phyloP scores from a whole-genome alignment of 306 rosid species.

The Acacia crassicarpa region DNA sequence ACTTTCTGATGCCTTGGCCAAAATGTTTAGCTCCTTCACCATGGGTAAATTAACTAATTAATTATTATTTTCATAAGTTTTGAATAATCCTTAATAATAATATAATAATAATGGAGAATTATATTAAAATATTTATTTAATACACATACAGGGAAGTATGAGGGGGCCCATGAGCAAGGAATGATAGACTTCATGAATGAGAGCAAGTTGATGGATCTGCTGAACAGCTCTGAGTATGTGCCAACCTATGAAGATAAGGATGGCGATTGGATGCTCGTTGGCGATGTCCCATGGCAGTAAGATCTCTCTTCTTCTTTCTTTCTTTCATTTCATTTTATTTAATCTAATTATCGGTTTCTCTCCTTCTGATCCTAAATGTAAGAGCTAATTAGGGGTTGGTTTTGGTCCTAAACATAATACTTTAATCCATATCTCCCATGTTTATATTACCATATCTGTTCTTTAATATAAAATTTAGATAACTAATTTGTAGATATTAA shows the following conservation, averaged over 20 bases:
- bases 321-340: background rate
- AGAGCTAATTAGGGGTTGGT: too few species aligned
- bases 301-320: conserved; percentile 25
- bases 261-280: conserved; percentile 99
- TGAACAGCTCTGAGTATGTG: conserved; percentile 96
- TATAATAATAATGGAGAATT: too few species aligned
- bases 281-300: conserved; percentile 99
- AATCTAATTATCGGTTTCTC: background rate
- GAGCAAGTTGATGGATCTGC: conserved; percentile 98
- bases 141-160: conserved; percentile 65
- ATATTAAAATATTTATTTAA: background rate
- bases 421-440: too few species aligned
- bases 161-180: conserved; percentile 77
- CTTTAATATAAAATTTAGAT: too few species aligned
- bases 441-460: too few species aligned
- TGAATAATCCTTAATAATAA: too few species aligned
- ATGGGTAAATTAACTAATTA: conserved; percentile 43
- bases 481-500: too few species aligned
- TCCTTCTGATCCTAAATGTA: too few species aligned
- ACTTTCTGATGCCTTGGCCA: conserved; percentile 90
- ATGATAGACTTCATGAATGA: conserved; percentile 99
- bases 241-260: conserved; percentile 99
- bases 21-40: conserved; percentile 99
- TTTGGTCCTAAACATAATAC: too few species aligned
- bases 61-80: too few species aligned